phyloP scores from a whole-genome alignment of 257 asterid species.

The Primulina tabacum region DNA sequence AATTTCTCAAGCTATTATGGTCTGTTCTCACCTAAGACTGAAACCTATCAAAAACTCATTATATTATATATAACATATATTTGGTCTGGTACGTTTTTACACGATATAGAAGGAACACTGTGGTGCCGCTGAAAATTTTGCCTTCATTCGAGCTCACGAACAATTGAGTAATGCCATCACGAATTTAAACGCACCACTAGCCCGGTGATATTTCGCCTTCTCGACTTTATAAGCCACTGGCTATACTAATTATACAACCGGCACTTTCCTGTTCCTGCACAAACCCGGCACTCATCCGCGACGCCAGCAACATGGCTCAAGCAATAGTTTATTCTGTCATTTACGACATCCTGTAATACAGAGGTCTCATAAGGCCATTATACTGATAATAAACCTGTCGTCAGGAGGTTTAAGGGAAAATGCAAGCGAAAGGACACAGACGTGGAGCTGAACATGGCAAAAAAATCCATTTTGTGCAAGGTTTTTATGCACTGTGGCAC shows the following conservation, averaged over 20 bases:
- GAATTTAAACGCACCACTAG: not conserved
- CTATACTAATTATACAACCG: conserved; percentile 36
- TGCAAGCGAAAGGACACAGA: not conserved
- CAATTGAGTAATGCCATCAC: too few species aligned
- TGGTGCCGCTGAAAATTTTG: not conserved
- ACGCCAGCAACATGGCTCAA: conserved; percentile 82
- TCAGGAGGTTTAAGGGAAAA: not conserved
- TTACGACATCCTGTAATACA: conserved; percentile 72
- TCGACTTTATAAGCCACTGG: not conserved
- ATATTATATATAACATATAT: too few species aligned
- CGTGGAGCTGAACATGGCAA: not conserved
- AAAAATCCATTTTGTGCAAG: not conserved
- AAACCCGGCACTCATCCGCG: conserved; percentile 80
- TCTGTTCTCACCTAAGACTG: not conserved
- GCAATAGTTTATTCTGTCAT: conserved; percentile 80
- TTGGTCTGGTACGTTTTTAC: not conserved
- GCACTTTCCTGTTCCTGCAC: conserved; percentile 93
- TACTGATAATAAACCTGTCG: not conserved
- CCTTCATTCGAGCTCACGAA: not conserved
- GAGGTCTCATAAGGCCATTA: not conserved
- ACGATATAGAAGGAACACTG: not conserved
- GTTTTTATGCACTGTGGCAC: not conserved
- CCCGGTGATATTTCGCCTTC: not conserved
- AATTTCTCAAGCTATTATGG: too few species aligned
- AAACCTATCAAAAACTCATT: too few species aligned